phyloP scores from a whole-genome alignment of 2,329 filamentous ascomycete species.

The Chrysosphaeria jannelii region DNA sequence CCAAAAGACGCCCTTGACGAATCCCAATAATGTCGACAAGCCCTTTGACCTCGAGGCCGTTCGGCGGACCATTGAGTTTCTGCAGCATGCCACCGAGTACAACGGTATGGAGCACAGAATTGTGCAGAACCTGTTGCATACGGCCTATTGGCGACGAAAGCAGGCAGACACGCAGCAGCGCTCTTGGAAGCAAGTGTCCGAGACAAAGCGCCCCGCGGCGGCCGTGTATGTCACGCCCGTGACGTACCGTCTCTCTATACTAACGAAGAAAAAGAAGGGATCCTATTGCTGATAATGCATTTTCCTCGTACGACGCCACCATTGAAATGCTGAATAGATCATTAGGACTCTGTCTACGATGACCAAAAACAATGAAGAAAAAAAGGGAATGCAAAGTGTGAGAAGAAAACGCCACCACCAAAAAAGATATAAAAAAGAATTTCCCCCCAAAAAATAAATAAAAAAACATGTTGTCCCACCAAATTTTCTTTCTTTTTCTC shows the following conservation, averaged over 20 bases:
- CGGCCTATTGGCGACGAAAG: slow-evolving; percentile 12
- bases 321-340: slow-evolving; percentile 44
- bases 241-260: too few species aligned
- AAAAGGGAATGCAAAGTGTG: background rate
- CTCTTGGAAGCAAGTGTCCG: slow-evolving; percentile 6
- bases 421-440: too few species aligned
- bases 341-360: slow-evolving; percentile 34
- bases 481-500: background rate
- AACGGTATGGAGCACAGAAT: slow-evolving; percentile 42
- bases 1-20: slow-evolving; percentile 1
- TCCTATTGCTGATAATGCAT: background rate
- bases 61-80: slow-evolving; percentile 37
- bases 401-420: background rate
- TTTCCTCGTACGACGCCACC: slow-evolving; percentile 36
- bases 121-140: slow-evolving; percentile 33
- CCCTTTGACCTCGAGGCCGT: slow-evolving; percentile 21
- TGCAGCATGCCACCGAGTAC: slow-evolving; percentile 29
- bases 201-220: slow-evolving; percentile 1
- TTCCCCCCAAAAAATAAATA: too few species aligned
- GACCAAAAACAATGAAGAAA: slow-evolving; percentile 4
- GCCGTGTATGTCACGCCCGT: slow-evolving; percentile 1
- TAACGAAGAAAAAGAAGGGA: too few species aligned
- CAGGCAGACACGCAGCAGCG: slow-evolving; percentile 5
- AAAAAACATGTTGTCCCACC: too few species aligned
- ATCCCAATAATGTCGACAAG: slow-evolving; percentile 6